These are phyloP conservation scores for Gymnopilus junonius DNA, from an alignment of 768 basidiomycete genomes.

Conservation along the genomic window DNA sequence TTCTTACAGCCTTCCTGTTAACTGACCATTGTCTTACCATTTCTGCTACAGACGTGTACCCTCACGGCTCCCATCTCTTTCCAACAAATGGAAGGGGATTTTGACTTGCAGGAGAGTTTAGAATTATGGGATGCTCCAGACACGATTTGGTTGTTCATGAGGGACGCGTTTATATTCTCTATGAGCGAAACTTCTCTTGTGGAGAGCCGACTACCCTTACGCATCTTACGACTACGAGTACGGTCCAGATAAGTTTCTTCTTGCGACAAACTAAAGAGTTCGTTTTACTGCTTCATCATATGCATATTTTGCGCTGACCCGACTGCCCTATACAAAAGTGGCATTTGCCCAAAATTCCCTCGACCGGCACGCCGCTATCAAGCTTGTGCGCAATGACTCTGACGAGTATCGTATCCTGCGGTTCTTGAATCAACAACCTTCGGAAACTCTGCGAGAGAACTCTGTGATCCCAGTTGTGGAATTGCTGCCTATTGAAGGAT, in stretches of 20 bases:
- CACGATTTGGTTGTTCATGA: not conserved
- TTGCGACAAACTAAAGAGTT: not conserved
- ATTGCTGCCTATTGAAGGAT: constrained; percentile 22
- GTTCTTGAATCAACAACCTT: constrained; percentile 16
- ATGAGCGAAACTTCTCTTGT: not conserved
- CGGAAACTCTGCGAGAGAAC: not conserved
- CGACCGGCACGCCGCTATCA: constrained; percentile 28
- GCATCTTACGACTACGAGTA: not conserved
- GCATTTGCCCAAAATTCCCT: constrained; percentile 26
- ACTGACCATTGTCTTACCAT: too few species aligned
- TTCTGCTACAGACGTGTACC: too few species aligned
- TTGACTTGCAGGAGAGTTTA: not conserved
- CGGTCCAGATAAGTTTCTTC: not conserved
- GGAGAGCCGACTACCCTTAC: not conserved
- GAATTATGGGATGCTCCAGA: constrained; percentile 6
- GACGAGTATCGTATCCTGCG: constrained; percentile 25
- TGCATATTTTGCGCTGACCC: too few species aligned
- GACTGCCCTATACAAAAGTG: not conserved
- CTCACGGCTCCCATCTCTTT: not conserved
- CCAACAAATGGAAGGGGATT: not conserved
- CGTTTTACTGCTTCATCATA: too few species aligned
- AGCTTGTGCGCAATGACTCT: constrained; percentile 19
- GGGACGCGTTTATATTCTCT: not conserved
- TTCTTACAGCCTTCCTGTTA: too few species aligned
- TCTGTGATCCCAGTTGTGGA: constrained; percentile 28